These are phyloP conservation scores for Ustilago hordei DNA, from an alignment of 1,284 basidiomycete genomes.

Conservation along the genomic window DNA sequence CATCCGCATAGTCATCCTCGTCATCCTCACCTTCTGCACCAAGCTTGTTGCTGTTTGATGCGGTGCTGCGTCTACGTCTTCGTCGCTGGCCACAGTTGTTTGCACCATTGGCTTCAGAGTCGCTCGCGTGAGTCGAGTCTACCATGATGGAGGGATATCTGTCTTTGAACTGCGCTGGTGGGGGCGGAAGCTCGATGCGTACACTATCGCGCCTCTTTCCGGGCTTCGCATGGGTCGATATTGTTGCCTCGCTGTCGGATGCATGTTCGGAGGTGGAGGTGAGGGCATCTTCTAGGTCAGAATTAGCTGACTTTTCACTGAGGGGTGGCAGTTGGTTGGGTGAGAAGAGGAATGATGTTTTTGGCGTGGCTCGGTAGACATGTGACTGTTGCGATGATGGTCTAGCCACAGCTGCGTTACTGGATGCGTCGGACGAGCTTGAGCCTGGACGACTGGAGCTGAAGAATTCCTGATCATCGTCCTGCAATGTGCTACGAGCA, in stretches of 20 bases:
- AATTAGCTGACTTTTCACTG: conserved; percentile 35
- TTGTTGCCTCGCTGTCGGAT: conserved; percentile 21
- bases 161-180: conserved; percentile 38
- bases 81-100: conserved; percentile 7
- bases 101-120: conserved; percentile 29
- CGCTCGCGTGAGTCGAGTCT: conserved; percentile 40
- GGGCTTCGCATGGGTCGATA: not conserved
- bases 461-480: conserved; percentile 29
- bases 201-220: conserved; percentile 33
- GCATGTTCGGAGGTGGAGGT: conserved; percentile 19
- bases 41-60: conserved; percentile 25
- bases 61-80: conserved; percentile 29
- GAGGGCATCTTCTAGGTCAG: conserved; percentile 23
- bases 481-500: conserved; percentile 10
- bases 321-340: conserved; percentile 29
- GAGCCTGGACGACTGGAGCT: conserved; percentile 7
- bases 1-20: conserved; percentile 33
- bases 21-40: conserved; percentile 25
- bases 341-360: conserved; percentile 15
- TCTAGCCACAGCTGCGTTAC: not conserved
- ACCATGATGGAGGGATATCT: conserved; percentile 41
- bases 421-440: not conserved
- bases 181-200: conserved; percentile 47
- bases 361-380: conserved; percentile 3
- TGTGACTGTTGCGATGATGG: not conserved